Percentiles rank a stretch among this genome's conserved stretches.
Conservation (phyloP, 2,329 filamentous ascomycete genomes). For the Myriosclerotinia duriaeana region DNA sequence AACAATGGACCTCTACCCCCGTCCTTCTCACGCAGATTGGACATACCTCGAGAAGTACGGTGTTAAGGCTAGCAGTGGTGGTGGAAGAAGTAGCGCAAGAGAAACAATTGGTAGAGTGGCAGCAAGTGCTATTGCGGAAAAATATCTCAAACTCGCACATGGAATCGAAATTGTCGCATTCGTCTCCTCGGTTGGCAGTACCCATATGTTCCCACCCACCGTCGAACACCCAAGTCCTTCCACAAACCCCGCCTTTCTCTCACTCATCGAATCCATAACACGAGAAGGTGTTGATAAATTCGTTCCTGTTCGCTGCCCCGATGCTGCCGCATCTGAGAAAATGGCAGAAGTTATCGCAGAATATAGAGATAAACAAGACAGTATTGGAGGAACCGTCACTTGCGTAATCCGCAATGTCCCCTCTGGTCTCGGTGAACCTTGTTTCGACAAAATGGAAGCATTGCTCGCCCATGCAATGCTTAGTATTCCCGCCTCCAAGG, state of each 20-base stretch:
- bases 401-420: slow-evolving; percentile 89
- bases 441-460: slow-evolving; percentile 94
- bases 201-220: slow-evolving; percentile 74
- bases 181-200: slow-evolving; percentile 78
- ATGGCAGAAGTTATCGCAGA: slow-evolving; percentile 81
- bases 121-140: slow-evolving; percentile 88
- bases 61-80: slow-evolving; percentile 85
- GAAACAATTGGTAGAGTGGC: slow-evolving; percentile 94
- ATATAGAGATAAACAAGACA: slow-evolving; percentile 77
- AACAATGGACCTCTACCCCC: slow-evolving; percentile 89
- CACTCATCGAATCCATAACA: slow-evolving; percentile 69
- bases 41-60: slow-evolving; percentile 98
- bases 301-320: slow-evolving; percentile 84
- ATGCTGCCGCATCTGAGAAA: slow-evolving; percentile 58
- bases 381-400: slow-evolving; percentile 91
- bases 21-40: slow-evolving; percentile 92
- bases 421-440: slow-evolving; percentile 84
- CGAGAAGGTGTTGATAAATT: slow-evolving; percentile 77
- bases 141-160: slow-evolving; percentile 79
- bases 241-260: slow-evolving; percentile 76
- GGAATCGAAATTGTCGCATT: slow-evolving; percentile 91
- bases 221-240: slow-evolving; percentile 65
- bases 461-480: slow-evolving; percentile 91
- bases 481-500: slow-evolving; percentile 91
- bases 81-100: slow-evolving; percentile 85